Evolutionary conservation across 305 asterid species (phyloP).

Genomic region (Fraxinus floribunda): DNA sequence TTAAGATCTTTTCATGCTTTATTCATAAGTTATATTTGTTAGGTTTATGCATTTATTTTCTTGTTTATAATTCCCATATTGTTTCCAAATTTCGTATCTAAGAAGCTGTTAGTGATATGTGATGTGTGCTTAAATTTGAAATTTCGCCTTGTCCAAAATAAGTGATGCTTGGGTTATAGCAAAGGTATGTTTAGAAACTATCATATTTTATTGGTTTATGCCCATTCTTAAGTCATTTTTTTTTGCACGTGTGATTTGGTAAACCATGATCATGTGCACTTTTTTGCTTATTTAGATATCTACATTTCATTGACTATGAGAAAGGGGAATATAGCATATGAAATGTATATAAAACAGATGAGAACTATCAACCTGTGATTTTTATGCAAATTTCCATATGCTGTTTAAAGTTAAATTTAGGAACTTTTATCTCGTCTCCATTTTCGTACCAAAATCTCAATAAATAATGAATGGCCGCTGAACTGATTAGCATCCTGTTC

Average conservation of each 20-base stretch:
- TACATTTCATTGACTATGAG: not conserved
- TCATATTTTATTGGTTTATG: not conserved
- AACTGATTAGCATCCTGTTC: not conserved
- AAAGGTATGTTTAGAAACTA: not conserved
- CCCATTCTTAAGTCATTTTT: not conserved
- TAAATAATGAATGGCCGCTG: not conserved
- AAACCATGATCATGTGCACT: not conserved
- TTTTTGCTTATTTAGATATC: not conserved
- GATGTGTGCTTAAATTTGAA: conserved; percentile 6
- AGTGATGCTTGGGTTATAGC: conserved; percentile 8
- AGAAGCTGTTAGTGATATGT: conserved; percentile 1
- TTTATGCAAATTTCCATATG: not conserved
- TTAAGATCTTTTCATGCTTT: conserved; percentile 7
- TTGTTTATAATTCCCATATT: conserved; percentile 3
- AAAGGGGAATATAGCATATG: not conserved
- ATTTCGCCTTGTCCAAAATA: not conserved
- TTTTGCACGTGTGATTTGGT: not conserved
- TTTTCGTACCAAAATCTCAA: not conserved
- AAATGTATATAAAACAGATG: conserved; percentile 7
- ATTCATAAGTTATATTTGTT: not conserved
- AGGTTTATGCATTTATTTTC: conserved; percentile 2
- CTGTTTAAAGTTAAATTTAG: conserved; percentile 1
- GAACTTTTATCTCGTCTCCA: not conserved
- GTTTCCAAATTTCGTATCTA: not conserved
- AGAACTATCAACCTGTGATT: not conserved